Percentiles rank a stretch among this genome's conserved stretches.
These are phyloP conservation scores for Eucommia ulmoides DNA, from an alignment of 257 asterid species.

Conservation along the genomic window DNA sequence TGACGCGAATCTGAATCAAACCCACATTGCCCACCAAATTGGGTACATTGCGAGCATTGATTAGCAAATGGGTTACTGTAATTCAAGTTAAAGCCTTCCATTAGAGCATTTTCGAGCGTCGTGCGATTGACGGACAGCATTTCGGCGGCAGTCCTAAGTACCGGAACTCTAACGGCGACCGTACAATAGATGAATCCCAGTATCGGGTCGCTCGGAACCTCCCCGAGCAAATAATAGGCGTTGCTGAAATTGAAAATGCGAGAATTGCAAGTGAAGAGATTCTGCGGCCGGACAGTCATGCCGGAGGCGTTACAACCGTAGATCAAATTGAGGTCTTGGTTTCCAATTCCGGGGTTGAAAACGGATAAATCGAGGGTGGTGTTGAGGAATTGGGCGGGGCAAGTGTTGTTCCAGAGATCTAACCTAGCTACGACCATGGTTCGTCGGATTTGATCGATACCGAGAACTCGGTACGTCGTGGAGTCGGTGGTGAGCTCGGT, in stretches of 20 bases:
- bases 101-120: conserved; percentile 33
- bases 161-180: conserved; percentile 20
- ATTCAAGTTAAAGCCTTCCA: no score
- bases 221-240: conserved; percentile 32
- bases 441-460: conserved; percentile 18
- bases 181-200: conserved; percentile 19
- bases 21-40: no score
- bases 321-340: conserved; percentile 21
- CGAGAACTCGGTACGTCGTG: conserved; percentile 31
- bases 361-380: conserved; percentile 24
- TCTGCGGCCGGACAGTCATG: conserved; percentile 13
- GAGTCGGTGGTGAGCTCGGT: conserved; percentile 29
- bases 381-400: conserved; percentile 32
- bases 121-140: conserved; percentile 16
- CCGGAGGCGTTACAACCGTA: conserved; percentile 40
- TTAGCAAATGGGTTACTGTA: no score
- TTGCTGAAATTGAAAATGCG: conserved; percentile 12
- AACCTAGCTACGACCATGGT: conserved; percentile 32
- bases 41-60: no score
- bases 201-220: conserved; percentile 38
- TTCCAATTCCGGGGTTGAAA: conserved; percentile 14
- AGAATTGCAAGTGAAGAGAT: conserved; percentile 27
- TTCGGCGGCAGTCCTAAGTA: conserved; percentile 19
- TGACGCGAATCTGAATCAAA: no score
- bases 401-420: conserved; percentile 33